Percentiles rank a stretch among this genome's conserved stretches.
Evolutionary conservation across 306 rosid species (phyloP).

Genomic region (Vicia faba): DNA sequence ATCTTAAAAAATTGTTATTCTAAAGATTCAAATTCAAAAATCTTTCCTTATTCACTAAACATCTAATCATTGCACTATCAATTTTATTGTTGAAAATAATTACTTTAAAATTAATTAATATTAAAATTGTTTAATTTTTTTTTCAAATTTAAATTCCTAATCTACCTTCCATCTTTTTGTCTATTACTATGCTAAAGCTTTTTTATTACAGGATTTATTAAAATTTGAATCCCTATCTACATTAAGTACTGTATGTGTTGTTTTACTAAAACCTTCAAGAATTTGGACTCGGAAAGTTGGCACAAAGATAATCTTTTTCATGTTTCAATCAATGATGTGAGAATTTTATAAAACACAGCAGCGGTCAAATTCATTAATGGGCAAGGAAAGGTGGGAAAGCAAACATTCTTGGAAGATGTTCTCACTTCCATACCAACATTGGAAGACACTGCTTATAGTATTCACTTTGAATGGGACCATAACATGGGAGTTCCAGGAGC

Average conservation of each 20-base stretch:
- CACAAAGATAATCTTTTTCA: slow-evolving; percentile 9
- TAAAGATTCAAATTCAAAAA: too few species aligned
- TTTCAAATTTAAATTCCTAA: too few species aligned
- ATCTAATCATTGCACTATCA: too few species aligned
- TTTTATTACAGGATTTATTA: too few species aligned
- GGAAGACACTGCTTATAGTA: slow-evolving; percentile 40
- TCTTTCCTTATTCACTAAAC: too few species aligned
- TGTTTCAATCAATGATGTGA: not conserved
- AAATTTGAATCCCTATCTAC: slow-evolving; percentile 11
- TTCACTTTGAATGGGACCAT: slow-evolving; percentile 59
- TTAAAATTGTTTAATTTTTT: too few species aligned
- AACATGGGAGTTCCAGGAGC: slow-evolving; percentile 66
- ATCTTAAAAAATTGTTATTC: too few species aligned
- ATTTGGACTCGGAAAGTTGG: not conserved
- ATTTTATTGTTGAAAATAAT: too few species aligned
- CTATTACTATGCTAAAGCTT: too few species aligned
- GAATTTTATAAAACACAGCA: slow-evolving; percentile 6
- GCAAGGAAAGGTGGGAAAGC: slow-evolving; percentile 57
- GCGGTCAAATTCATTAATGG: slow-evolving; percentile 34
- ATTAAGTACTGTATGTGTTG: not conserved
- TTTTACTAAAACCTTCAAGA: slow-evolving; percentile 14
- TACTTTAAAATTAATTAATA: too few species aligned
- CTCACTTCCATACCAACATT: slow-evolving; percentile 45
- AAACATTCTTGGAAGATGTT: slow-evolving; percentile 53
- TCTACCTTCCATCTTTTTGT: too few species aligned